Evolutionary conservation across 257 asterid species (phyloP), one percentile per base, ranked within the genome.

Genomic region (Gardenia jasminoides): DNA sequence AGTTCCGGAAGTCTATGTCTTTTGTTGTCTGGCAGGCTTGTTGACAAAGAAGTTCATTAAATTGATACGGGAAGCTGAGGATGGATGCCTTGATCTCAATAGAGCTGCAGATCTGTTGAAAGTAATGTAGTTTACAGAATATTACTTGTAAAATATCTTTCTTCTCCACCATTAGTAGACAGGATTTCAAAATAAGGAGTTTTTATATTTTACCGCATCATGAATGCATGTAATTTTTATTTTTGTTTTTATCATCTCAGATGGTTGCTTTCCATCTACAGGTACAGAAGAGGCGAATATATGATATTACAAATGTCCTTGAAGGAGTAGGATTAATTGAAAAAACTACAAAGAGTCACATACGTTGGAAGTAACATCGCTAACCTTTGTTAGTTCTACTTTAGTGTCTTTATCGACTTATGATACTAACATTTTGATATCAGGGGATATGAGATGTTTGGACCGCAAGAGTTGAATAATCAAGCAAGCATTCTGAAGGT

Each of bases 211-310:
- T 44, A 72, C 30, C 19, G 48, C 56, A 24, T 39, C 48, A 19
- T 22, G 65, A 70, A 17, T 41, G 5, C 13, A 47, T 39, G 33
- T 24, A 78, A 36, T 36, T 2, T 2, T 36, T 36, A 36, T 36
- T 36, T 36, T 2, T 36, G 3, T 36, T 2, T 36, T 39, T 6
- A 44, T 20, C 22, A 64, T 12, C 24, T 64, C 12, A 13, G 72
- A 15, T 52, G 28, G 39, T 67, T 71, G 64, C 59, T 43, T 52
- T 28, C 26, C 7, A 44, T 67, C 54, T 76, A 67, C 90, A 93
- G 98, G 98, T 92, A 67, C 97, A 88, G 81, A 93, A 93, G 85
- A 92, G 98, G 88, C 89, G 97, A 84, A 90, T 93, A 80, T 93
- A 93, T 65, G 98, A 92, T 74, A 93, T 93, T 67, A 93, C 98